Conservation (phyloP, 2,329 filamentous ascomycete species). For the Colletotrichum sp. region DNA sequence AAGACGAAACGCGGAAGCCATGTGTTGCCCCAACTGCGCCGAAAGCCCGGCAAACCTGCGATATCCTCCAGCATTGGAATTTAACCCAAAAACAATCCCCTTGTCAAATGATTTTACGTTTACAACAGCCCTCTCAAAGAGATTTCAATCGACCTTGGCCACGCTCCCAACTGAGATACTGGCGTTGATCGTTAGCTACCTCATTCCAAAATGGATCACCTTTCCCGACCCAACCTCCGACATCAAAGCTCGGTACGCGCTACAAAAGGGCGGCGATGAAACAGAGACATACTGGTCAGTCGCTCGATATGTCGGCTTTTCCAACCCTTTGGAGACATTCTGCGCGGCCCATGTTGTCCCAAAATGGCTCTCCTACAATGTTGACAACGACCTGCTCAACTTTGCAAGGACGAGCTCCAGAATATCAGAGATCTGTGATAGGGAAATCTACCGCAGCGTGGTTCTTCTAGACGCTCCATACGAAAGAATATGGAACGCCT, state of each 20-base stretch:
- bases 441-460: not conserved
- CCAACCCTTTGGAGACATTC: not conserved
- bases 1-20: not conserved
- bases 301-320: not conserved
- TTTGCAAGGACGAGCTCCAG: not conserved
- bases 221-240: not conserved
- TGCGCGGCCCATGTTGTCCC: not conserved
- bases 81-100: fast-evolving
- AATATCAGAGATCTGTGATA: fast-evolving
- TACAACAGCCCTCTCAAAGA: not conserved
- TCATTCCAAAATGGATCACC: not conserved
- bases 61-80: not conserved
- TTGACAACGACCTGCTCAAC: not conserved
- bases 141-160: not conserved
- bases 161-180: not conserved
- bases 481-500: not conserved
- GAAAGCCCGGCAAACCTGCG: not conserved
- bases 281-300: not conserved
- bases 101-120: not conserved
- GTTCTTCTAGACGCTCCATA: not conserved
- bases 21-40: not conserved
- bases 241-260: not conserved
- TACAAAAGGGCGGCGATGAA: not conserved
- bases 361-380: not conserved
- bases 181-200: not conserved